A percentile compares a stretch with the other conserved stretches of the same genome.
Conservation (phyloP, 1,139 yeast species). For the Yamadazyma triangularis region DNA sequence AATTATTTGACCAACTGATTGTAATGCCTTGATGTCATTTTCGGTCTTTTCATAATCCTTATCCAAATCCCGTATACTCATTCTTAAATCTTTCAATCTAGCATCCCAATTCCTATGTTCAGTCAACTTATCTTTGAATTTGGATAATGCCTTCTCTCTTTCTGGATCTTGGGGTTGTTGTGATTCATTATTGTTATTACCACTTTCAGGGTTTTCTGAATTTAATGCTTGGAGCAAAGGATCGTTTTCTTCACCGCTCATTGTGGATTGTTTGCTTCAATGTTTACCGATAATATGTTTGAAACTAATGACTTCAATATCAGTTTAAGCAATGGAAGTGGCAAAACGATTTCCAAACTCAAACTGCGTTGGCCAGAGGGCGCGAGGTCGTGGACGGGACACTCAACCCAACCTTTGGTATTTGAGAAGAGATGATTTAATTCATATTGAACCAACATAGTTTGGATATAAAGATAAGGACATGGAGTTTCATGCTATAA, state of each 20-base stretch:
- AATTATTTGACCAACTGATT: slow-evolving; percentile 94
- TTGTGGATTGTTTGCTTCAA: slow-evolving; percentile 1
- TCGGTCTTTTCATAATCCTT: slow-evolving; percentile 89
- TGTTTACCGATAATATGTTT: no score
- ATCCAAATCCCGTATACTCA: slow-evolving; percentile 80
- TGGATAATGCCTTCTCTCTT: slow-evolving; percentile 72
- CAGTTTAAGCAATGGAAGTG: no score
- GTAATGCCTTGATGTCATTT: slow-evolving; percentile 94
- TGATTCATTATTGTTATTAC: background rate
- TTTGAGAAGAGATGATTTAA: no score
- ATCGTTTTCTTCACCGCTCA: slow-evolving; percentile 13
- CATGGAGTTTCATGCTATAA: slow-evolving; percentile 94
- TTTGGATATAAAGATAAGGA: background rate
- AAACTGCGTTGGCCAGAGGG: no score
- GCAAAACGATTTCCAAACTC: no score
- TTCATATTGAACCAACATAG: background rate
- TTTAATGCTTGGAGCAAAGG: slow-evolving; percentile 16
- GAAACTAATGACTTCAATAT: no score
- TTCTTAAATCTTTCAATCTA: slow-evolving; percentile 76
- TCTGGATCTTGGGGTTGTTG: slow-evolving; percentile 49
- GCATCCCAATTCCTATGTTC: slow-evolving; percentile 97
- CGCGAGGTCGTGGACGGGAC: no score
- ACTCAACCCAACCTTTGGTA: no score
- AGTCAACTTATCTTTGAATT: slow-evolving; percentile 78
- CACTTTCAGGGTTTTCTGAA: slow-evolving; percentile 6